A percentile compares a stretch with the other conserved stretches of the same genome.
These are phyloP conservation scores for Aspergillus bridgeri DNA, from an alignment of 495 filamentous ascomycete species.

Conservation along the genomic window DNA sequence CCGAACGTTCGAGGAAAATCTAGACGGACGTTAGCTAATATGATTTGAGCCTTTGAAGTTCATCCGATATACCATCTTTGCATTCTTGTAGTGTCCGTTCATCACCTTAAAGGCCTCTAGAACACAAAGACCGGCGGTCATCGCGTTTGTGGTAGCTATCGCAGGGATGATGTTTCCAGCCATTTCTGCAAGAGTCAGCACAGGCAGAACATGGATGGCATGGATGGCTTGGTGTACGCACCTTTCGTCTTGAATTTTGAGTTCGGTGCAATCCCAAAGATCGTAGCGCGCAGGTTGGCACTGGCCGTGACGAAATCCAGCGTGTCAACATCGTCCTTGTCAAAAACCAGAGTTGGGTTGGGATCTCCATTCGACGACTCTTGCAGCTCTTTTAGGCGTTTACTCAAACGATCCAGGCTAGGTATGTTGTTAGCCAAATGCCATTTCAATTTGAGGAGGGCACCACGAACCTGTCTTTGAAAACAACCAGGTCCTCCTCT, in stretches of 20 bases:
- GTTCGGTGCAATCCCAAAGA: slow-evolving; percentile 82
- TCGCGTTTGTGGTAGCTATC: slow-evolving; percentile 97
- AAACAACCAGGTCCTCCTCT: slow-evolving; percentile 80
- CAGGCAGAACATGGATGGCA: background rate
- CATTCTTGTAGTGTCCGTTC: slow-evolving; percentile 62
- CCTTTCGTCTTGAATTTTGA: slow-evolving; percentile 96
- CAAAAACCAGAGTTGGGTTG: slow-evolving; percentile 72
- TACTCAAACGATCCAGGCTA: slow-evolving; percentile 73
- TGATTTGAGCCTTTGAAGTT: background rate
- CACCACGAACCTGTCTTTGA: slow-evolving; percentile 63
- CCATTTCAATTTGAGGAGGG: background rate
- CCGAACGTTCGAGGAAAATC: slow-evolving; percentile 76
- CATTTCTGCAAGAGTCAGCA: slow-evolving; percentile 61
- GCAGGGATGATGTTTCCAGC: slow-evolving; percentile 98
- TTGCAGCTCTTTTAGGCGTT: slow-evolving; percentile 61
- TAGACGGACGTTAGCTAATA: slow-evolving; percentile 20
- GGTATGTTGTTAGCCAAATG: slow-evolving; percentile 10
- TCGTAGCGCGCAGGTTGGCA: slow-evolving; percentile 78
- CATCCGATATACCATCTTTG: slow-evolving; percentile 46
- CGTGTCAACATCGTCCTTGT: slow-evolving; percentile 96
- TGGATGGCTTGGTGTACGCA: slow-evolving; percentile 33
- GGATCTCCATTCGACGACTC: slow-evolving; percentile 43
- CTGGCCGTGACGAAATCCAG: slow-evolving; percentile 91
- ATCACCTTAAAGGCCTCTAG: slow-evolving; percentile 92
- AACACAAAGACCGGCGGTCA: slow-evolving; percentile 90